Evolutionary conservation across 2,329 filamentous ascomycete species (phyloP).

Genomic region (Phialophora tarda): DNA sequence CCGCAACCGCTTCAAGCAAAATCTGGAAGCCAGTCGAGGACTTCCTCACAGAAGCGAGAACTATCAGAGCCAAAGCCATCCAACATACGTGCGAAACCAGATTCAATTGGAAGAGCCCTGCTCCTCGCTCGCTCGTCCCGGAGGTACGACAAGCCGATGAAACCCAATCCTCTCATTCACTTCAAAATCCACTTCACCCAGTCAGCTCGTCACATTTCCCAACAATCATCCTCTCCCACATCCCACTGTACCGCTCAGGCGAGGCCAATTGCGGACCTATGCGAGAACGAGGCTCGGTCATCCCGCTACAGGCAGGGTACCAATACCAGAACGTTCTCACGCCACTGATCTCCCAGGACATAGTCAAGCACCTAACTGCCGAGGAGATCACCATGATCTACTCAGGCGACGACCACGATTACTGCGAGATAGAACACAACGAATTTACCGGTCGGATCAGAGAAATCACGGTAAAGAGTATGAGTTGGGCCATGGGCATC

Average conservation of each 20-base stretch:
- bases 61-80: conserved; percentile 67
- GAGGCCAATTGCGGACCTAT: conserved; percentile 86
- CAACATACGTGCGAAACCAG: conserved; percentile 27
- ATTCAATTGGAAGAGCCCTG: conserved; percentile 25
- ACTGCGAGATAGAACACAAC: conserved; percentile 86
- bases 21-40: conserved; percentile 78
- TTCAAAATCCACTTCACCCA: conserved; percentile 1
- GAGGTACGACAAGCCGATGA: conserved; percentile 18
- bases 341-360: conserved; percentile 72
- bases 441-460: conserved; percentile 65
- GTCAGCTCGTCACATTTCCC: conserved; percentile 61
- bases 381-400: conserved; percentile 80
- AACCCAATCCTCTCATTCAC: neutral
- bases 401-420: conserved; percentile 96
- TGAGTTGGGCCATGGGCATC: conserved; percentile 96
- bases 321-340: conserved; percentile 96
- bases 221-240: conserved; percentile 86
- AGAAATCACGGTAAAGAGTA: conserved; percentile 94
- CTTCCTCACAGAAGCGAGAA: conserved; percentile 73
- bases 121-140: conserved; percentile 14
- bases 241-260: conserved; percentile 81
- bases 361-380: conserved; percentile 74
- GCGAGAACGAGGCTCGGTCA: conserved; percentile 81
- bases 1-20: conserved; percentile 55
- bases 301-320: conserved; percentile 78